Conservation (phyloP, 2,329 filamentous ascomycete species). For the Cadophora gregata region DNA sequence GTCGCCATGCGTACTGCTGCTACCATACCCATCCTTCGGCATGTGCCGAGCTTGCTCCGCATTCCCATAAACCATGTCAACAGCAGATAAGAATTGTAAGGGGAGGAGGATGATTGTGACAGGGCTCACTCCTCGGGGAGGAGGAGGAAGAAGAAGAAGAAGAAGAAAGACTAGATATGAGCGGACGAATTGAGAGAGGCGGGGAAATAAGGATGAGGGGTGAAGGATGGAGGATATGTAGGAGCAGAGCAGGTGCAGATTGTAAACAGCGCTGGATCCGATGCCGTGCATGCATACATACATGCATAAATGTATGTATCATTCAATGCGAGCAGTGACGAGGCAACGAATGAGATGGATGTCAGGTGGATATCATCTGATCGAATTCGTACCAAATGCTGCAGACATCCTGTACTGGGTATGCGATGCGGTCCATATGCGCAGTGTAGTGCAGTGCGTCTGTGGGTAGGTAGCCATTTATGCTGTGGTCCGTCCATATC, state of each 20-base stretch:
- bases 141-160: background rate
- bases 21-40: background rate
- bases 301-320: background rate
- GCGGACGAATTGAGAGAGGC: background rate
- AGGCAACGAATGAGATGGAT: constrained; percentile 23
- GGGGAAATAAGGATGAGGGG: background rate
- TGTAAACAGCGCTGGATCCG: background rate
- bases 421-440: constrained; percentile 9
- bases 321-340: background rate
- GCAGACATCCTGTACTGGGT: background rate
- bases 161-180: background rate
- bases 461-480: background rate
- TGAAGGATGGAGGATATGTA: background rate
- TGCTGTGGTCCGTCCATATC: constrained; percentile 1
- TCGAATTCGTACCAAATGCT: constrained; percentile 23
- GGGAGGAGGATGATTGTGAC: background rate
- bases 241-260: background rate
- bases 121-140: background rate
- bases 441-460: too few species aligned
- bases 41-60: constrained; percentile 4
- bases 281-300: background rate
- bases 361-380: constrained; percentile 27
- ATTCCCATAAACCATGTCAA: too few species aligned
- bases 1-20: background rate
- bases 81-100: too few species aligned